phyloP scores from a whole-genome alignment of 2,329 filamentous ascomycete species.

The Talaromyces sp. region DNA sequence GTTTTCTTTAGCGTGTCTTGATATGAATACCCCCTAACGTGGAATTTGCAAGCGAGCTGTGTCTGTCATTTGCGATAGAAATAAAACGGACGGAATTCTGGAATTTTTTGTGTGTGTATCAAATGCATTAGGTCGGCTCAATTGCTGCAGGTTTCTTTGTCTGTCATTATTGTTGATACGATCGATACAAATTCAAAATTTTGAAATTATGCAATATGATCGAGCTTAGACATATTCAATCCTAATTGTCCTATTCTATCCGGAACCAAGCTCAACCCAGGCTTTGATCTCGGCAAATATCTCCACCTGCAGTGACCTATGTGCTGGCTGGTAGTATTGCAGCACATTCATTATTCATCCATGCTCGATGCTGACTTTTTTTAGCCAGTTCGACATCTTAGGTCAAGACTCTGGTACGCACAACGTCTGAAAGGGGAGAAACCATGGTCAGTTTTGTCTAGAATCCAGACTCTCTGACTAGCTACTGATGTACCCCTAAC shows the following conservation, averaged over 20 bases:
- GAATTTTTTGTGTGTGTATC: not conserved
- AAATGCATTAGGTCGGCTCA: not conserved
- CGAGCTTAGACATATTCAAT: not conserved
- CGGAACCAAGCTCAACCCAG: not conserved
- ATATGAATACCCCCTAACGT: not conserved
- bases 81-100: not conserved
- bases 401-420: no score
- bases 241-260: not conserved
- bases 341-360: no score
- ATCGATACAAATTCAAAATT: not conserved
- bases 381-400: no score
- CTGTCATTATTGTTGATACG: not conserved
- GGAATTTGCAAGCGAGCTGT: slow-evolving; percentile 4
- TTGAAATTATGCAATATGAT: not conserved
- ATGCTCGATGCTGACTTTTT: no score
- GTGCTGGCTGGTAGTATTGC: no score
- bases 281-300: not conserved
- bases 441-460: no score
- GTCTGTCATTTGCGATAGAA: slow-evolving; percentile 2
- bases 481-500: no score
- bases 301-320: not conserved
- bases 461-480: no score
- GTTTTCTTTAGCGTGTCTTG: not conserved
- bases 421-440: no score
- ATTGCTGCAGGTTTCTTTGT: not conserved